Percentiles rank a stretch among this genome's conserved stretches.
Evolutionary conservation across 2,329 filamentous ascomycete genomes (phyloP).

Genomic region (Neofusicoccum cordaticola): DNA sequence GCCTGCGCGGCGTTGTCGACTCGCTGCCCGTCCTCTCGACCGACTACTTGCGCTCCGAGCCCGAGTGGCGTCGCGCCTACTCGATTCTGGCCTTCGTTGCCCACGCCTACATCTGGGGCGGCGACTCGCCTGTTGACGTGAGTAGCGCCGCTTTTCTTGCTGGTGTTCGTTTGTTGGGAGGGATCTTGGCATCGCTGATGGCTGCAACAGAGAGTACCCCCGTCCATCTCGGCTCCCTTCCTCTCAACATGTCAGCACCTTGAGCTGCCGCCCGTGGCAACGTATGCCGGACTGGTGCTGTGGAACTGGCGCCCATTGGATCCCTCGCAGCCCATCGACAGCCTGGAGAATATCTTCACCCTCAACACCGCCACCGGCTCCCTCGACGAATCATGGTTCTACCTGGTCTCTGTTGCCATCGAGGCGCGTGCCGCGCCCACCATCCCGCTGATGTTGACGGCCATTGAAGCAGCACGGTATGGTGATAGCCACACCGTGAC

Average conservation of each 20-base stretch:
- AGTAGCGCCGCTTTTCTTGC: constrained; percentile 18
- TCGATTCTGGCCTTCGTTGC: constrained; percentile 73
- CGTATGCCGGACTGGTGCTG: constrained; percentile 84
- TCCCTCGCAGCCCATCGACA: constrained; percentile 73
- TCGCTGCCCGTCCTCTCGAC: constrained; percentile 81
- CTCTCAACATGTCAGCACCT: constrained; percentile 72
- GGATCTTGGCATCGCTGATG: neutral
- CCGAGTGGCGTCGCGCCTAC: constrained; percentile 90
- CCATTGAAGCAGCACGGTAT: constrained; percentile 74
- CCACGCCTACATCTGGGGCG: constrained; percentile 89
- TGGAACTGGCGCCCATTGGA: constrained; percentile 98
- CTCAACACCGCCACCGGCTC: constrained; percentile 90
- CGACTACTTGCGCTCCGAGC: constrained; percentile 72
- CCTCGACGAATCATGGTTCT: constrained; percentile 98
- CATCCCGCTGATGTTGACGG: constrained; percentile 82
- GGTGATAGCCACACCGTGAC: constrained; percentile 70
- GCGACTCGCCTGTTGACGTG: constrained; percentile 70
- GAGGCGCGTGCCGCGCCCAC: constrained; percentile 87
- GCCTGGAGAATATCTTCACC: constrained; percentile 82
- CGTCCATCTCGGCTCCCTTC: constrained; percentile 78
- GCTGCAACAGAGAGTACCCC: constrained; percentile 60
- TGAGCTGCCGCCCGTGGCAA: constrained; percentile 87
- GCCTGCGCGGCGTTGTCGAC: constrained; percentile 76
- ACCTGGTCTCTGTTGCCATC: constrained; percentile 90
- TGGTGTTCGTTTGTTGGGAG: neutral